These are phyloP conservation scores for Heliosperma pusillum DNA, from an alignment of 148 eudicot genomes.

Conservation along the genomic window DNA sequence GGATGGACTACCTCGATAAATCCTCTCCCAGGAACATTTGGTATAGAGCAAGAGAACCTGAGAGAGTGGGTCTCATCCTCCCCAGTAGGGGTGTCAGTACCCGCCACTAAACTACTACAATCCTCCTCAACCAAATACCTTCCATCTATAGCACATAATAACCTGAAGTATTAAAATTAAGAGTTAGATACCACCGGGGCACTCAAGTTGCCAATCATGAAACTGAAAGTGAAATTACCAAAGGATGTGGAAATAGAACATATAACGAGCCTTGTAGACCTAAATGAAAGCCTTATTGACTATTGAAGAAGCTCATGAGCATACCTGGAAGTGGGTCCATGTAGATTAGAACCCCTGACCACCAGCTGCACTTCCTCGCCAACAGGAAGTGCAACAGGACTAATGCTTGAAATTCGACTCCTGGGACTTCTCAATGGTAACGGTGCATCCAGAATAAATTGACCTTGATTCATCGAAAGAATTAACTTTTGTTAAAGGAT, in stretches of 20 bases:
- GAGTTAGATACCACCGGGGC: not conserved
- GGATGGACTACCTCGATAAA: constrained; percentile 70
- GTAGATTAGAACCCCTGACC: constrained; percentile 64
- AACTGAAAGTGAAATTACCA: not conserved
- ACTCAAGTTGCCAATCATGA: constrained; percentile 1
- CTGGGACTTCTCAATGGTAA: constrained; percentile 42
- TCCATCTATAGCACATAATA: constrained; percentile 85
- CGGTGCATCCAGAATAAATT: constrained; percentile 67
- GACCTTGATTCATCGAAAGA: constrained; percentile 46
- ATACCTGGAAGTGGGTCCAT: constrained; percentile 66
- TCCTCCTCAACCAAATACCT: constrained; percentile 61
- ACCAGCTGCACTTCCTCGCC: constrained; percentile 51
- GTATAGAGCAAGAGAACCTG: constrained; percentile 59
- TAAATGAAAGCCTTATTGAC: not conserved
- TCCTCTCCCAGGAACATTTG: constrained; percentile 77
- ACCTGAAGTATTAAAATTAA: constrained; percentile 33
- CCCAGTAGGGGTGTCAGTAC: constrained; percentile 33
- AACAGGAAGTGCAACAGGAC: constrained; percentile 73
- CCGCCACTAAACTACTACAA: constrained; percentile 42
- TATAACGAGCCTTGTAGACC: not conserved
- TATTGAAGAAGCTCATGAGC: not conserved
- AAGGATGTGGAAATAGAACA: not conserved
- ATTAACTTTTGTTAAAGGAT: not conserved
- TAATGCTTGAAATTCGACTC: constrained; percentile 57
- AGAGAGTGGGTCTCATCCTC: constrained; percentile 48